Base-by-base conservation (phyloP, 805 yeast genomes). In the Candida orba region DNA sequence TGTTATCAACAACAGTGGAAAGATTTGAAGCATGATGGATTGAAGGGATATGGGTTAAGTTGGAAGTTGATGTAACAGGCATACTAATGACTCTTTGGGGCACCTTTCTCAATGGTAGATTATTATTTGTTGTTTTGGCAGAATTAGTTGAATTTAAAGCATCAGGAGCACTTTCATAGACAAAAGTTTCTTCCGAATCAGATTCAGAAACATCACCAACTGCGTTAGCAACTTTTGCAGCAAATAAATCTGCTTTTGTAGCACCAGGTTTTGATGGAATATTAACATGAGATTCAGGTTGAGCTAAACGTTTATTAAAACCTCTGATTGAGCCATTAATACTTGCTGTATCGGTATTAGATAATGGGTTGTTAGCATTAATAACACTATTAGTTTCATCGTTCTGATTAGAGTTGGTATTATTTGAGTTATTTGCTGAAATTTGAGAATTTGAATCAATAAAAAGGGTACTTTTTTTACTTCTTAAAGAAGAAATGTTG, bases 131-230 rank as follows among this genome's bases (percentile, higher is more conserved):
- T 7, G 44, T 41, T 35, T 55, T 52, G 8, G 48, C 49, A 0
- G 50, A 39, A 8, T 36, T 34, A 2, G 52, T 45, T 2, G 59
- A 47, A 31, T 49, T 48, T 23, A 51, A 24, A 6, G 52, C 57
- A 49, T 56, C 59, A 12, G 59, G 59, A 0, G 59, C 58, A 43
- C 60, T 57, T 56, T 90, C 97, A 61, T 91, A 91, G n/a, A 91
- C 96, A 71, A 93, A 91, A 2, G 95, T 88, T 61, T 93, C 99
- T 53, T 90, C 96, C 23, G 89, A 79, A 60, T 90, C 97, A 30
- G 90, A 81, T 34, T 84, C 79, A 48, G 84, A 87, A 36, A 79
- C 90, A 53, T 88, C 96, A 50, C 84, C 95, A 4, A 91, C 95
- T 1, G 98, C 98, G 44, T 88, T 82, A 8, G 96, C 98, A 48